A percentile compares a stretch with the other conserved stretches of the same genome.
Evolutionary conservation across 768 basidiomycete species (phyloP).

Genomic region (Kwoniella sp.): DNA sequence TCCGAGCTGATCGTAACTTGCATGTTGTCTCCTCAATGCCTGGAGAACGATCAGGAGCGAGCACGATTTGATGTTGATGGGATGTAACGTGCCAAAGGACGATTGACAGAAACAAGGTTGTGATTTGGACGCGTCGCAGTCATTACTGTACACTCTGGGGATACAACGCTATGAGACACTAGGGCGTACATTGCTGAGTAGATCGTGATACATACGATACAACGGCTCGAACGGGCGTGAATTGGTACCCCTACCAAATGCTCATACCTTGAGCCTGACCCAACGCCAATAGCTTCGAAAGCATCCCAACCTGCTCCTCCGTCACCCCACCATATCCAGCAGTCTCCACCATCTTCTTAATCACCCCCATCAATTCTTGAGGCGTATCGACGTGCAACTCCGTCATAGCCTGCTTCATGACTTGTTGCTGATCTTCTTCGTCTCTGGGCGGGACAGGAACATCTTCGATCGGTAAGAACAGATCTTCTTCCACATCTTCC

Average conservation of each 20-base stretch:
- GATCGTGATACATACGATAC: too few relatives aligned
- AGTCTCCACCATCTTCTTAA: slow-evolving; percentile 36
- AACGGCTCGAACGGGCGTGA: too few relatives aligned
- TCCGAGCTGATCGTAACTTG: too few relatives aligned
- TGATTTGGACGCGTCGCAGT: too few relatives aligned
- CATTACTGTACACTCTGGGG: too few relatives aligned
- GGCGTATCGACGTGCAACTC: slow-evolving; percentile 33
- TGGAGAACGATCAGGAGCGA: too few relatives aligned
- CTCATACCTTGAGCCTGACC: slow-evolving; percentile 27
- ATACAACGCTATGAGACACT: too few relatives aligned
- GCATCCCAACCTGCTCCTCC: slow-evolving; percentile 29
- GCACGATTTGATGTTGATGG: too few relatives aligned
- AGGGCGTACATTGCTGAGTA: too few relatives aligned
- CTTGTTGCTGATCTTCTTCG: slow-evolving; percentile 22
- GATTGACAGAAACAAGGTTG: too few relatives aligned
- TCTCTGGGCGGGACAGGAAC: slow-evolving; percentile 26
- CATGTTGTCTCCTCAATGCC: too few relatives aligned
- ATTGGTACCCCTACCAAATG: slow-evolving; percentile 23
- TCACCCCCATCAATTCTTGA: slow-evolving; percentile 28
- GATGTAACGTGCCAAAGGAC: too few relatives aligned
- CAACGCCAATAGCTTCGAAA: slow-evolving; percentile 23
- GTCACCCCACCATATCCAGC: slow-evolving; percentile 31
- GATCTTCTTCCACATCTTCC: slow-evolving; percentile 36
- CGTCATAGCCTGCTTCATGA: slow-evolving; percentile 33
- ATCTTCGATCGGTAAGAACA: slow-evolving; percentile 38